These are phyloP conservation scores for Bromus sterilis DNA, from an alignment of 176 grass and related monocot species.

Conservation along the genomic window DNA sequence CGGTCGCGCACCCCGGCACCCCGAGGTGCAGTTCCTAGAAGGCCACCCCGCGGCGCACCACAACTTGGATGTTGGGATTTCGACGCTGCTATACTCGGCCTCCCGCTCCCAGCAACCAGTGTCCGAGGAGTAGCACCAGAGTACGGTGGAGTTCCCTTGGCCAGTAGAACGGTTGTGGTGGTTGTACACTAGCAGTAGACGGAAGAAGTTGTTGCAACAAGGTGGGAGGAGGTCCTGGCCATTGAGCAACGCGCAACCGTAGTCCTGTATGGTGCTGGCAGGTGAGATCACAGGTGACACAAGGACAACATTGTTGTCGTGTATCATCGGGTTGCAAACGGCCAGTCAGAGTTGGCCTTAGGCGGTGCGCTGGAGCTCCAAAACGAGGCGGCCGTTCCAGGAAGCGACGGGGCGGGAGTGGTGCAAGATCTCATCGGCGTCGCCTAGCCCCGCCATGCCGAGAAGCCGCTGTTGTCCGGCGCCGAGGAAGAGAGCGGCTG, in stretches of 20 bases:
- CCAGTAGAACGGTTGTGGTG: neutral
- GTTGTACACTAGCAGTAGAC: neutral
- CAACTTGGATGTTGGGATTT: neutral
- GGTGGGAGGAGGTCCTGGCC: no score
- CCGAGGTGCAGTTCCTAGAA: neutral
- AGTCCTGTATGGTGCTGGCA: neutral
- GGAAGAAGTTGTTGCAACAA: neutral
- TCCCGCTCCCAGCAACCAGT: no score
- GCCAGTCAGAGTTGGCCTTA: neutral
- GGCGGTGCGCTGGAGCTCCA: neutral
- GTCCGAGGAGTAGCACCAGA: no score
- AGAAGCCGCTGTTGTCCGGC: neutral
- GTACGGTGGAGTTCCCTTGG: no score
- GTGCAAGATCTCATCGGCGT: no score
- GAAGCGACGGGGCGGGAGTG: no score
- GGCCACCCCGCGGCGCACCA: neutral
- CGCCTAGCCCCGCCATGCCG: no score
- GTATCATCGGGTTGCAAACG: no score
- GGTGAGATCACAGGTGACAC: no score
- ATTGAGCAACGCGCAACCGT: constrained; percentile 15
- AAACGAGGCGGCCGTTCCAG: neutral
- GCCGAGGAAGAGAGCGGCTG: neutral
- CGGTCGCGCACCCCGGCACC: no score
- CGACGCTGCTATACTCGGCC: no score
- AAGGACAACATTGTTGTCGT: neutral